Conservation (phyloP, 148 eudicot species). For the Rhododendron henanense region DNA sequence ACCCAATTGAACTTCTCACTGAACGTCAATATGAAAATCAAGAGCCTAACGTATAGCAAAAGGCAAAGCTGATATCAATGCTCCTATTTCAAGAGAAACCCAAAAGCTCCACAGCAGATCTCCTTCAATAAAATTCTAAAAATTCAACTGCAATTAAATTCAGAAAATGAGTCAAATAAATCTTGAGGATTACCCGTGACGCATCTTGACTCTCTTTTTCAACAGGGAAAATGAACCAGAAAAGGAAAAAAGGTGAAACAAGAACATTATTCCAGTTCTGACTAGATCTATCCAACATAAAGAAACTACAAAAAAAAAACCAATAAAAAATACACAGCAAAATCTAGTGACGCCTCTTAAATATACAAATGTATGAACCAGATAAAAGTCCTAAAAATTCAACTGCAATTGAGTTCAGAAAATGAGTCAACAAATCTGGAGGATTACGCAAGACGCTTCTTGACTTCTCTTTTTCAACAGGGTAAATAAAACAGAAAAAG, state of each 20-base stretch:
- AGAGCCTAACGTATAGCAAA: too few relatives aligned
- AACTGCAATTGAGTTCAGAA: conserved; percentile 7
- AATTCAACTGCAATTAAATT: too few relatives aligned
- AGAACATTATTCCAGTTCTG: background rate
- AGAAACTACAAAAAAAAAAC: background rate
- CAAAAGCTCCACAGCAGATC: too few relatives aligned
- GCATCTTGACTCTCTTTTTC: conserved; percentile 2
- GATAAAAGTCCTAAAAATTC: background rate
- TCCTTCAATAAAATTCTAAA: too few relatives aligned
- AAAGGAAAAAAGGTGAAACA: background rate
- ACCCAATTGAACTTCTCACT: too few relatives aligned
- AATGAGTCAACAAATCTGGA: conserved; percentile 6
- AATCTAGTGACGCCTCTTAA: too few relatives aligned
- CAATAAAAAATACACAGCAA: background rate
- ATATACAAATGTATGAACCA: background rate
- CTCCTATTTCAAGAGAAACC: too few relatives aligned
- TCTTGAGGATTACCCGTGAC: background rate
- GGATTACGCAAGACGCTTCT: conserved; percentile 5
- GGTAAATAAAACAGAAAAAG: background rate
- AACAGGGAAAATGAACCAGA: background rate
- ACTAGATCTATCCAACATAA: background rate
- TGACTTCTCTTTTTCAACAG: background rate
- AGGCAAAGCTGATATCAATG: too few relatives aligned
- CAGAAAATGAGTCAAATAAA: background rate
- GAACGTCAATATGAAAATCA: too few relatives aligned